A percentile compares a stretch with the other conserved stretches of the same genome.
These are phyloP conservation scores for Colletotrichum shisoi DNA, from an alignment of 2,329 filamentous ascomycete genomes.

Conservation along the genomic window DNA sequence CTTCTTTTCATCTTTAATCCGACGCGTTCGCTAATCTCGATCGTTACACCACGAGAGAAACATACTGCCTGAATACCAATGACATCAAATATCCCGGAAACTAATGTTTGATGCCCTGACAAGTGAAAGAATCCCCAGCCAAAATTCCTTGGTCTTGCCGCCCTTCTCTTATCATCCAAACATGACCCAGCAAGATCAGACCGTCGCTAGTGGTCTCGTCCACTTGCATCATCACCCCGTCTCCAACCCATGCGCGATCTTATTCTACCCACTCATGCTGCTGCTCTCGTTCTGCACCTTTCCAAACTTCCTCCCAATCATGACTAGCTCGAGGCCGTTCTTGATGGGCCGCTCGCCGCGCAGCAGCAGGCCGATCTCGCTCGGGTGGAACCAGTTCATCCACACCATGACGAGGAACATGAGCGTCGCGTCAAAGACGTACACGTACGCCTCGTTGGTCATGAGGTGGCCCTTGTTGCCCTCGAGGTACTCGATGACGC, in stretches of 20 bases:
- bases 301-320: conserved; percentile 1
- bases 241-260: not conserved
- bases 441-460: conserved; percentile 53
- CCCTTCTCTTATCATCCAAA: too few relatives aligned
- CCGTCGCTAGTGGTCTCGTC: not conserved
- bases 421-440: conserved; percentile 54
- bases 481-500: conserved; percentile 58
- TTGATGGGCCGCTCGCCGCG: conserved; percentile 32
- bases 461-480: conserved; percentile 54
- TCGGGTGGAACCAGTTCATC: conserved; percentile 40
- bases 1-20: not conserved
- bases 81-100: not conserved
- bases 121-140: not conserved
- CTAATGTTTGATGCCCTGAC: not conserved
- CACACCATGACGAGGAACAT: conserved; percentile 53
- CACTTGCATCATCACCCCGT: not conserved
- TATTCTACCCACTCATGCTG: conserved; percentile 18
- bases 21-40: not conserved
- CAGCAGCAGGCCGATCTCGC: conserved; percentile 33
- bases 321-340: conserved; percentile 34
- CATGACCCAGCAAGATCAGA: too few relatives aligned
- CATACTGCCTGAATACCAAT: not conserved
- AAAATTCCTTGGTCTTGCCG: not conserved
- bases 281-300: conserved; percentile 25
- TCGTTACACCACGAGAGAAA: not conserved